phyloP scores from a whole-genome alignment of 2,329 filamentous ascomycete genomes.

The Colletotrichum sp. region DNA sequence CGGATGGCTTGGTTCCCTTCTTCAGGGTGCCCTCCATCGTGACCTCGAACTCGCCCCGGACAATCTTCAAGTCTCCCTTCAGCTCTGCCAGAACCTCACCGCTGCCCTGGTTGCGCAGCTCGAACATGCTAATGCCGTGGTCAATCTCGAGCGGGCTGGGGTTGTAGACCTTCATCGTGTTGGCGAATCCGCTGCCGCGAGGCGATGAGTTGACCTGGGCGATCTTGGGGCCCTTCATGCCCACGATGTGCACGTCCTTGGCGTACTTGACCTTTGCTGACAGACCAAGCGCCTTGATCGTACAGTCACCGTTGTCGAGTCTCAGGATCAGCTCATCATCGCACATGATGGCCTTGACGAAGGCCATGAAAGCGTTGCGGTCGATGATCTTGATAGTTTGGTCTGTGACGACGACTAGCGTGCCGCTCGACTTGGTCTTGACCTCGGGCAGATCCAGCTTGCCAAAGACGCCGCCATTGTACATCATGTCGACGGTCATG shows the following conservation, averaged over 20 bases:
- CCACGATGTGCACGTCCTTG: slow-evolving; percentile 31
- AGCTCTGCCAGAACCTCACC: slow-evolving; percentile 31
- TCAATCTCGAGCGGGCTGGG: slow-evolving; percentile 36
- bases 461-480: slow-evolving; percentile 32
- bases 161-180: slow-evolving; percentile 32
- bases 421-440: slow-evolving; percentile 31
- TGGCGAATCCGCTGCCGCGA: slow-evolving; percentile 13
- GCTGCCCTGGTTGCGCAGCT: slow-evolving; percentile 30
- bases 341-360: slow-evolving; percentile 34
- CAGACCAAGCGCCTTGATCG: slow-evolving; percentile 29
- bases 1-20: slow-evolving; percentile 15
- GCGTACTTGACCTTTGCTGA: slow-evolving; percentile 27
- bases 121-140: slow-evolving; percentile 33
- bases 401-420: slow-evolving; percentile 28
- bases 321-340: slow-evolving; percentile 30
- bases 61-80: slow-evolving; percentile 32
- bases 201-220: slow-evolving; percentile 26
- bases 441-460: slow-evolving; percentile 33
- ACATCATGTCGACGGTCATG: slow-evolving; percentile 33
- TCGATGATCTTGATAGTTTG: slow-evolving; percentile 34
- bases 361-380: slow-evolving; percentile 30
- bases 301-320: slow-evolving; percentile 33
- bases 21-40: slow-evolving; percentile 27
- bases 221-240: slow-evolving; percentile 29
- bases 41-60: slow-evolving; percentile 31